Percentiles rank a stretch among this genome's conserved stretches.
phyloP scores from a whole-genome alignment of 2,329 filamentous ascomycete species.

The Fusarium veterinarium region DNA sequence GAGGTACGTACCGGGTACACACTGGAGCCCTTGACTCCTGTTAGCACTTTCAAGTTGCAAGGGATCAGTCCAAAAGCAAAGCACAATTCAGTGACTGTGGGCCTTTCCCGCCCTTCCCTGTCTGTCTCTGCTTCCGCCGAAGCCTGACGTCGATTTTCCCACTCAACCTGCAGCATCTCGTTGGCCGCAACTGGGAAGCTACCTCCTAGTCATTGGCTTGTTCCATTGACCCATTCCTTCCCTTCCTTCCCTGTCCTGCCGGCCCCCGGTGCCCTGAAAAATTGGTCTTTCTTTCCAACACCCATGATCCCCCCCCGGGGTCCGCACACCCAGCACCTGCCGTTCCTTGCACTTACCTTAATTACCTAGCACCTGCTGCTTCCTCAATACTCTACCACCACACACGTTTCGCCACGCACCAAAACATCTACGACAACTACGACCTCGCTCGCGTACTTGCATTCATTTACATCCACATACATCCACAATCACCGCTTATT shows the following conservation, averaged over 20 bases:
- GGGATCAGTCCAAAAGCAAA: constrained; percentile 31
- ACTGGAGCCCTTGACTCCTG: constrained; percentile 17
- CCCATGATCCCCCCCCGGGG: constrained; percentile 36
- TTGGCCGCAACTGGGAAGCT: constrained; percentile 15
- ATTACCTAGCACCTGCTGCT: constrained; percentile 41
- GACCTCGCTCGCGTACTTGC: constrained; percentile 41
- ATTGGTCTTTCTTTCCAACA: constrained; percentile 34
- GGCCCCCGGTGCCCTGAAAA: constrained; percentile 39
- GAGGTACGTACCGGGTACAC: constrained; percentile 18
- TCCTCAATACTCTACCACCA: constrained; percentile 40
- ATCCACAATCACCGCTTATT: constrained; percentile 38
- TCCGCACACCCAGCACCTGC: constrained; percentile 30
- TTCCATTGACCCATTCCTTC: constrained; percentile 35
- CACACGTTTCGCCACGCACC: constrained; percentile 46
- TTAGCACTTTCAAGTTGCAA: constrained; percentile 18
- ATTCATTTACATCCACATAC: constrained; percentile 33
- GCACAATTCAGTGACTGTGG: constrained; percentile 35
- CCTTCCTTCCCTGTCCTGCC: constrained; percentile 36
- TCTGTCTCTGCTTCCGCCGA: constrained; percentile 18
- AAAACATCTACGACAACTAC: constrained; percentile 34
- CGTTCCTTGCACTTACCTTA: constrained; percentile 42
- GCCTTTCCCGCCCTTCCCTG: constrained; percentile 33
- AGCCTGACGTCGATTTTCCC: constrained; percentile 38
- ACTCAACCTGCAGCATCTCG: constrained; percentile 36
- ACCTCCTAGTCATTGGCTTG: constrained; percentile 24